Evolutionary conservation across 805 yeast genomes (phyloP).

Genomic region (Nakazawaea ambrosiae): DNA sequence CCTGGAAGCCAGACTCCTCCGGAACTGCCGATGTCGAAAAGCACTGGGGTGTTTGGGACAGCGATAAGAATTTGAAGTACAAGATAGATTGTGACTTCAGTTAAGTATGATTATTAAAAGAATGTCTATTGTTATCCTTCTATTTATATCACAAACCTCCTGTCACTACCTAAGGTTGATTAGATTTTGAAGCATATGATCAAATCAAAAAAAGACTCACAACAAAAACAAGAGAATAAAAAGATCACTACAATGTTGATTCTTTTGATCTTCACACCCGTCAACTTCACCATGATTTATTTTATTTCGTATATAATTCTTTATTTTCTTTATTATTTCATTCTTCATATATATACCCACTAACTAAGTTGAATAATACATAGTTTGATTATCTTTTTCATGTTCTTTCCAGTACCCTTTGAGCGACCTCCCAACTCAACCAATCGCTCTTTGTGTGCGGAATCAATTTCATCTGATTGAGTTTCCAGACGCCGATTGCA

Average conservation of each 20-base stretch:
- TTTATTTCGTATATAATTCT: background rate
- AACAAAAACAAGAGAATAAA: no score
- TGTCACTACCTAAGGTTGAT: no score
- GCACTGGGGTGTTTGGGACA: constrained; percentile 88
- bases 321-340: no score
- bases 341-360: no score
- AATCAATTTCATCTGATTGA: constrained; percentile 81
- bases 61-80: constrained; percentile 38
- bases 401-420: constrained; percentile 18
- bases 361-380: no score
- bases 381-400: constrained; percentile 2
- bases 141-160: no score
- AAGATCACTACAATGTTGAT: no score
- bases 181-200: no score
- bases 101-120: no score
- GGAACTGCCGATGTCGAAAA: constrained; percentile 84
- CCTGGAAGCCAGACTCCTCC: constrained; percentile 91
- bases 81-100: constrained; percentile 40
- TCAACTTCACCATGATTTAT: background rate
- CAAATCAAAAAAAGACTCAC: no score
- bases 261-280: background rate
- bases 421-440: constrained; percentile 72
- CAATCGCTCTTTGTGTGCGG: constrained; percentile 88
- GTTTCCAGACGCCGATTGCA: constrained; percentile 76
- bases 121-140: no score